These are phyloP conservation scores for Allium fistulosum DNA, from an alignment of 106 monocot genomes.

Conservation along the genomic window DNA sequence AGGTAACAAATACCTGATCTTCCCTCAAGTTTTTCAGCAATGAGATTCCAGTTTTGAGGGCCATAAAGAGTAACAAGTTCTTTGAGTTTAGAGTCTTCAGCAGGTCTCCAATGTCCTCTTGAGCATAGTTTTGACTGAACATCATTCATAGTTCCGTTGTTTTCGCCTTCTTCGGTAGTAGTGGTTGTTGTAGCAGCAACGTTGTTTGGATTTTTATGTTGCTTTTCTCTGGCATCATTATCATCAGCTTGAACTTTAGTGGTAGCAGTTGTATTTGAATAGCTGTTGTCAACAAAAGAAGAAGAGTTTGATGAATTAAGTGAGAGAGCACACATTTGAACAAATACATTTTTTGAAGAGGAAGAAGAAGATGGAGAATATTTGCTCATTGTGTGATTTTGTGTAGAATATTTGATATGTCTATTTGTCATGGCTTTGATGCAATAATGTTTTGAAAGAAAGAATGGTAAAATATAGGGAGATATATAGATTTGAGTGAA, in stretches of 20 bases:
- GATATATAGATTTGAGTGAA: conserved; percentile 2
- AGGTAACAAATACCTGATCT: conserved; percentile 54
- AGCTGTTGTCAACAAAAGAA: conserved; percentile 3
- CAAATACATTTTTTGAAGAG: conserved; percentile 30
- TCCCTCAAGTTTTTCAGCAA: conserved; percentile 77
- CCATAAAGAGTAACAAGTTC: conserved; percentile 77
- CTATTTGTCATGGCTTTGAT: conserved; percentile 1
- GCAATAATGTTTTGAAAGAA: neutral
- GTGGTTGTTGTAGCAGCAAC: neutral
- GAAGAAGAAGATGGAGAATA: conserved; percentile 11
- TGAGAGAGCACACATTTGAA: conserved; percentile 50
- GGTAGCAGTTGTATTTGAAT: conserved; percentile 3
- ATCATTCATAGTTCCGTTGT: conserved; percentile 13
- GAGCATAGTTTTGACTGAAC: conserved; percentile 61
- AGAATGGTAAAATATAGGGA: neutral
- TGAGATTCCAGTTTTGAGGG: conserved; percentile 98
- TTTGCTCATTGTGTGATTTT: neutral
- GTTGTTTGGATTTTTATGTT: neutral
- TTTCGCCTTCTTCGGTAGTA: conserved; percentile 3
- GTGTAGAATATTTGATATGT: neutral
- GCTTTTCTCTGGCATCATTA: neutral
- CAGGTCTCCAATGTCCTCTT: conserved; percentile 91
- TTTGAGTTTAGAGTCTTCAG: conserved; percentile 83
- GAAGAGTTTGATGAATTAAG: conserved; percentile 23
- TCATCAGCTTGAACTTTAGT: neutral